Percentiles rank a stretch among this genome's conserved stretches.
phyloP scores from a whole-genome alignment of 2,329 filamentous ascomycete genomes.

The Ploettnerulaceae sp. region DNA sequence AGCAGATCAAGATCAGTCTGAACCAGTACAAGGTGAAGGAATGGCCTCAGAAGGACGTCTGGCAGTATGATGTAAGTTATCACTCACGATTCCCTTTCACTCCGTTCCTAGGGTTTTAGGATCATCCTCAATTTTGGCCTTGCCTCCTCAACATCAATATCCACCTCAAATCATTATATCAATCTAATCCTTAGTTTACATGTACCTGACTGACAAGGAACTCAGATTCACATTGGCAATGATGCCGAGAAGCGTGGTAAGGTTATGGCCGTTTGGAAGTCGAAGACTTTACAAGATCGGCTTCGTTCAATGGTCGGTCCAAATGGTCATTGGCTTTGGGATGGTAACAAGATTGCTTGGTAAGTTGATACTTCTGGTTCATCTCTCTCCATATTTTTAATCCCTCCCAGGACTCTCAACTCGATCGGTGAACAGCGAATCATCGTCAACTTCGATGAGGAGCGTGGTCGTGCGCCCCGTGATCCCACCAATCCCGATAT shows the following conservation, averaged over 20 bases:
- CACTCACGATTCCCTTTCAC: not conserved
- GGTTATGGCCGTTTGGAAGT: slow-evolving; percentile 73
- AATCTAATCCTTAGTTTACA: slow-evolving; percentile 1
- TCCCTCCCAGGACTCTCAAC: slow-evolving; percentile 31
- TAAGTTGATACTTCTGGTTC: slow-evolving; percentile 37
- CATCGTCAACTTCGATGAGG: slow-evolving; percentile 67
- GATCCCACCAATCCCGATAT: slow-evolving; percentile 34
- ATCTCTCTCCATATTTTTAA: slow-evolving; percentile 6
- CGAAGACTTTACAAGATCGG: slow-evolving; percentile 50
- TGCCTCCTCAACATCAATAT: not conserved
- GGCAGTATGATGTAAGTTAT: slow-evolving; percentile 77
- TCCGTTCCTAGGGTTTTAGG: not conserved
- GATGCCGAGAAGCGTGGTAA: slow-evolving; percentile 58
- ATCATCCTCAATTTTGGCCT: not conserved
- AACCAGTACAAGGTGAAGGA: slow-evolving; percentile 70
- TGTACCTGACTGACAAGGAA: not conserved
- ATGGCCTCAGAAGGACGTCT: slow-evolving; percentile 58
- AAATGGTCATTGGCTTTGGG: slow-evolving; percentile 61
- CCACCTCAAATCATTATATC: not conserved
- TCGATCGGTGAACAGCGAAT: slow-evolving; percentile 49
- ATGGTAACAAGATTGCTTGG: slow-evolving; percentile 86
- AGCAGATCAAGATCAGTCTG: slow-evolving; percentile 49
- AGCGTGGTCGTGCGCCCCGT: slow-evolving; percentile 39
- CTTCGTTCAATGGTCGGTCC: slow-evolving; percentile 43
- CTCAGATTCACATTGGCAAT: slow-evolving; percentile 60